Percentiles rank a stretch among this genome's conserved stretches.
Evolutionary conservation across 805 yeast species (phyloP).

Genomic region (Myxozyma kluyveri): DNA sequence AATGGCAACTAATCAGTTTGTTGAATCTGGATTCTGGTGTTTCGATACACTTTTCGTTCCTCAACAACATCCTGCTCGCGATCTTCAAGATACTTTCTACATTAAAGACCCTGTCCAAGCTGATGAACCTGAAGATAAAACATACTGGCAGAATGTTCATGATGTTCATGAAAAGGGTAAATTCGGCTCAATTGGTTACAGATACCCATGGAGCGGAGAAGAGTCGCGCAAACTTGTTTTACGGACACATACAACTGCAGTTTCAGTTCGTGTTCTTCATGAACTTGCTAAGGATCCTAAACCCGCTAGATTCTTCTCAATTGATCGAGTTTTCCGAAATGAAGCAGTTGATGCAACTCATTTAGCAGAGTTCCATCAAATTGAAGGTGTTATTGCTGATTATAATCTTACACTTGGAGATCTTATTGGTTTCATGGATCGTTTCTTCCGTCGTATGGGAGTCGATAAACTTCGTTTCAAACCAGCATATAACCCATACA

Average conservation of each 20-base stretch:
- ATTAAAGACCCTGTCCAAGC: conserved; percentile 87
- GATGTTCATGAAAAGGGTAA: conserved; percentile 86
- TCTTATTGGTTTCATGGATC: conserved; percentile 96
- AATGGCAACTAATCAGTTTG: conserved; percentile 98
- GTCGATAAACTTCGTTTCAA: conserved; percentile 92
- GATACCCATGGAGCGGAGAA: conserved; percentile 93
- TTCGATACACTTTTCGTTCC: conserved; percentile 96
- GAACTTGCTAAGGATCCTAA: conserved; percentile 60
- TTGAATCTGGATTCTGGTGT: conserved; percentile 98
- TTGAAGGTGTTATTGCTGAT: conserved; percentile 98
- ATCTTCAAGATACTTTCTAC: conserved; percentile 96
- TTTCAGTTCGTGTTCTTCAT: conserved; percentile 84
- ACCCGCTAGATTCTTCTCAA: conserved; percentile 88
- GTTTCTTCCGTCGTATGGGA: conserved; percentile 96
- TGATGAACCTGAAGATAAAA: conserved; percentile 74
- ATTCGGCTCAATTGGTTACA: conserved; percentile 93
- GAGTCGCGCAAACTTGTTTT: conserved; percentile 89
- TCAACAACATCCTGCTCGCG: conserved; percentile 99
- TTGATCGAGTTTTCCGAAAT: conserved; percentile 97
- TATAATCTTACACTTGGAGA: conserved; percentile 93
- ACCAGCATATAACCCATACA: conserved; percentile 98
- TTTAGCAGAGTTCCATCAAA: conserved; percentile 98
- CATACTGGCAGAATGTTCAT: conserved; percentile 73
- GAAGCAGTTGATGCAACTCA: conserved; percentile 99
- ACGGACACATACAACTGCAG: conserved; percentile 97